Evolutionary conservation across 805 yeast genomes (phyloP), one percentile per base, ranked within the genome.

Genomic region (Monosporozyma yasuniensis): DNA sequence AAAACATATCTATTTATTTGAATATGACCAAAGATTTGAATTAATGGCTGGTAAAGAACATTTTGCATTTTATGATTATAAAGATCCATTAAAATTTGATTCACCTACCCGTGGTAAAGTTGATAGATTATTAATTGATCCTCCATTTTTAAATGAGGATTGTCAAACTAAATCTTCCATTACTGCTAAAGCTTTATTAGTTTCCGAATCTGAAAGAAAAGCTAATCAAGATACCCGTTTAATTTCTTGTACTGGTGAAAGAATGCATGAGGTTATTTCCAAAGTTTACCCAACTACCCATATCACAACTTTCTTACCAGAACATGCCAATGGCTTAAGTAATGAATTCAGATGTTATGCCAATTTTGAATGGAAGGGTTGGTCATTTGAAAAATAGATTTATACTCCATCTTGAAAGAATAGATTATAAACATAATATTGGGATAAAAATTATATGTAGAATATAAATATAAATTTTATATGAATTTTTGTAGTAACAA

Each of bases 311-410:
- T 89, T 84, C 63, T 62, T 67, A 39, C 96, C 96, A 1, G 84
- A 83, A 56, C 96, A 89, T 61, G 82, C 81, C 50, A 85, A 86
- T 59, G 95, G 96, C 0, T 72, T 89, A 52, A 83, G 90, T 61
- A 89, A 89, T 62, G 96, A 89, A 66, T 89, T 87, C 66, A 72
- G 86, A 58, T 88, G 96, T 58, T 89, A 87, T 61, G 87, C 96
- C 1, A 75, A 80, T 35, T 87, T 77, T 57, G 93, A 84, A 62
- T 78, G 93, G 52, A 58, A 65, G 2, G 64, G 73, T 49, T 87
- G 96, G 96, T 75, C 71, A 52, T 83, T 76, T 56, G 60, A 9
- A 27, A 30, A 42, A 7, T 42, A 42, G 14, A 42, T 7, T 8
- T 11, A n/a, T n/a, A 42, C 14, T 14, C 21, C 12, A 39, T 18